Conservation (phyloP, 2,329 filamentous ascomycete genomes). For the Ascochyta koolunga region DNA sequence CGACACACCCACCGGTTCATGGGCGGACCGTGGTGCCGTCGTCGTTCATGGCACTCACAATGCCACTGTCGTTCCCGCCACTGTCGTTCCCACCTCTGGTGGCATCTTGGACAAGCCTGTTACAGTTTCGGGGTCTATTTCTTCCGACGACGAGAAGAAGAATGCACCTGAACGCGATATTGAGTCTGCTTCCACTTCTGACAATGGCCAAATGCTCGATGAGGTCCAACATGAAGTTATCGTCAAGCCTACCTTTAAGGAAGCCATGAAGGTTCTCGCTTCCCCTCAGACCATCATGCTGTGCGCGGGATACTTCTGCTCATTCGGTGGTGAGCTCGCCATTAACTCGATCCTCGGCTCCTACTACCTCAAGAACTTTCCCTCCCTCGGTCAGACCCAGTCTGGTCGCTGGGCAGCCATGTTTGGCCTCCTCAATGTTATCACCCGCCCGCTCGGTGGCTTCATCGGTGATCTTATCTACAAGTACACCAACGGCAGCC, state of each 20-base stretch:
- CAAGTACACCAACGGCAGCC: slow-evolving; percentile 51
- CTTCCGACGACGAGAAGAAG: slow-evolving; percentile 50
- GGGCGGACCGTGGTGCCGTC: slow-evolving; percentile 72
- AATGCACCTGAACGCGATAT: slow-evolving; percentile 39
- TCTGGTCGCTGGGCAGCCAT: slow-evolving; percentile 70
- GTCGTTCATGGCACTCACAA: slow-evolving; percentile 57
- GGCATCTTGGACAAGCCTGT: slow-evolving; percentile 53
- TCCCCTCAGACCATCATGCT: slow-evolving; percentile 63
- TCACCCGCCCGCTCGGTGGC: slow-evolving; percentile 71
- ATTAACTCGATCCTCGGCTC: slow-evolving; percentile 66
- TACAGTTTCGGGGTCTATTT: slow-evolving; percentile 41
- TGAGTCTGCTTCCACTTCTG: slow-evolving; percentile 52
- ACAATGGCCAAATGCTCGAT: slow-evolving; percentile 60
- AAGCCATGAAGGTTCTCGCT: slow-evolving; percentile 65
- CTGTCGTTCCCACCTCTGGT: slow-evolving; percentile 59
- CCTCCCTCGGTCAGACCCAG: slow-evolving; percentile 59
- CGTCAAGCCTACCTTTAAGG: slow-evolving; percentile 64
- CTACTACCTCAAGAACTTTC: slow-evolving; percentile 65
- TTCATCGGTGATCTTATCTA: slow-evolving; percentile 64
- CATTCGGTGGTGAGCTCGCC: slow-evolving; percentile 65
- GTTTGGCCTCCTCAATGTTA: slow-evolving; percentile 76
- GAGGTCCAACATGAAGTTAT: slow-evolving; percentile 66
- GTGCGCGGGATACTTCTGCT: slow-evolving; percentile 63
- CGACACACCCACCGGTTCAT: slow-evolving; percentile 82
- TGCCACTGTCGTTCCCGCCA: slow-evolving; percentile 55